Percentiles rank a stretch among this genome's conserved stretches.
Conservation (phyloP, 2,329 filamentous ascomycete genomes). For the Parafenestella ontariensis region DNA sequence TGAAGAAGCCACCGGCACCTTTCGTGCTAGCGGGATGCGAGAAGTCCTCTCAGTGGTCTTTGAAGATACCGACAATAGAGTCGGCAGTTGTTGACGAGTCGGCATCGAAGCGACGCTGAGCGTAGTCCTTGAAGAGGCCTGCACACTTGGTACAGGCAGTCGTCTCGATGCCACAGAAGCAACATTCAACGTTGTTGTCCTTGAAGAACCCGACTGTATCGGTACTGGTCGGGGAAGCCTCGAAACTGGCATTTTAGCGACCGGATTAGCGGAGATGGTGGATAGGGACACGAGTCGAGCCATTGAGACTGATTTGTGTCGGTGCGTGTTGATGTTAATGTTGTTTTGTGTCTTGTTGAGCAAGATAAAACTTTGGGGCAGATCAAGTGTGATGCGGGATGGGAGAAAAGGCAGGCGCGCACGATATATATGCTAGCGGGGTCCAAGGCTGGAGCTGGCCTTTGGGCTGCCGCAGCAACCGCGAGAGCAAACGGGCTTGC, state of each 20-base stretch:
- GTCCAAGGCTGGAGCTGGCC: no score
- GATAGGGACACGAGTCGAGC: conserved; percentile 2
- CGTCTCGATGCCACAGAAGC: not conserved
- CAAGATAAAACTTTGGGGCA: no score
- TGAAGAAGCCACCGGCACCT: not conserved
- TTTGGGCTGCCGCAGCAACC: not conserved
- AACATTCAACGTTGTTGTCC: not conserved
- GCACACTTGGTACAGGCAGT: not conserved
- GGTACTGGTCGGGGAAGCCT: not conserved
- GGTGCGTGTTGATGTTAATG: not conserved
- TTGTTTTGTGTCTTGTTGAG: no score
- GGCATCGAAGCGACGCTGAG: not conserved
- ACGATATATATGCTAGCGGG: not conserved
- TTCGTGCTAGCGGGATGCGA: not conserved
- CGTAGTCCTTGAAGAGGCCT: conserved; percentile 1
- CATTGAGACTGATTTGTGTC: not conserved
- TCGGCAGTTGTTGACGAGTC: not conserved
- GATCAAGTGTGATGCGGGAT: not conserved
- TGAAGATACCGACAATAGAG: not conserved
- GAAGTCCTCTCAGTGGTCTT: not conserved
- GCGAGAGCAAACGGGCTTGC: not conserved
- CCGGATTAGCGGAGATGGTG: not conserved
- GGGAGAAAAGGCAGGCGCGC: not conserved
- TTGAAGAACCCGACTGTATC: conserved; percentile 7
- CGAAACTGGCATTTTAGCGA: not conserved